Evolutionary conservation across 2,329 filamentous ascomycete genomes (phyloP).

Genomic region (Cercospora sesami): DNA sequence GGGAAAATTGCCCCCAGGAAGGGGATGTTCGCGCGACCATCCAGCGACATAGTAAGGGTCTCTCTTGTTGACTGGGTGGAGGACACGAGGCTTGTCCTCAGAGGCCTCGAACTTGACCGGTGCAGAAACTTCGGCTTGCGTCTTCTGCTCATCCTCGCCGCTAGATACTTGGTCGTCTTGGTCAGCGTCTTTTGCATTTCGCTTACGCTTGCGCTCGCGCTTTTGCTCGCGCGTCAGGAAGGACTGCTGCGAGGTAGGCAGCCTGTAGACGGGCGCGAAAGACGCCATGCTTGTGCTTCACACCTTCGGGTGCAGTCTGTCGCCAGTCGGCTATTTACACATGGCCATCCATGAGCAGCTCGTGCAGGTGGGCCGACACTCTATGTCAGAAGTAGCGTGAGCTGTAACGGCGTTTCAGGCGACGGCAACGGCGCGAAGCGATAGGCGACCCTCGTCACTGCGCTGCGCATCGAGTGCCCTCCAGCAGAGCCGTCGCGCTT

Average conservation of each 20-base stretch:
- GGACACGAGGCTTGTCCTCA: conserved; percentile 21
- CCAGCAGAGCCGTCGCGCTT: background rate
- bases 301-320: background rate
- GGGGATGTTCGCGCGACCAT: conserved; percentile 40
- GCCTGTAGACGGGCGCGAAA: conserved; percentile 35
- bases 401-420: background rate
- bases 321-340: conserved; percentile 14
- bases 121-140: conserved; percentile 10
- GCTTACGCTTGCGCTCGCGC: conserved; percentile 34
- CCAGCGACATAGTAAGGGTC: conserved; percentile 46
- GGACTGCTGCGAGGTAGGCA: conserved; percentile 28
- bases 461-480: background rate
- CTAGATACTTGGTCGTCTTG: conserved; percentile 22
- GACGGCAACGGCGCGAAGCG: conserved; percentile 1
- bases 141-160: conserved; percentile 9
- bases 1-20: conserved; percentile 49
- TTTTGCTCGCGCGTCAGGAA: conserved; percentile 32
- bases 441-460: background rate
- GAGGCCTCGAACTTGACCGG: conserved; percentile 12
- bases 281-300: conserved; percentile 29
- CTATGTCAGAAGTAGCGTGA: conserved; percentile 4
- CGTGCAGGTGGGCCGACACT: conserved; percentile 7
- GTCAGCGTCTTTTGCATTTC: conserved; percentile 20
- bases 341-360: conserved; percentile 6
- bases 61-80: conserved; percentile 33